These are phyloP conservation scores for Exidia glandulosa DNA, from an alignment of 768 basidiomycete species.

Conservation along the genomic window DNA sequence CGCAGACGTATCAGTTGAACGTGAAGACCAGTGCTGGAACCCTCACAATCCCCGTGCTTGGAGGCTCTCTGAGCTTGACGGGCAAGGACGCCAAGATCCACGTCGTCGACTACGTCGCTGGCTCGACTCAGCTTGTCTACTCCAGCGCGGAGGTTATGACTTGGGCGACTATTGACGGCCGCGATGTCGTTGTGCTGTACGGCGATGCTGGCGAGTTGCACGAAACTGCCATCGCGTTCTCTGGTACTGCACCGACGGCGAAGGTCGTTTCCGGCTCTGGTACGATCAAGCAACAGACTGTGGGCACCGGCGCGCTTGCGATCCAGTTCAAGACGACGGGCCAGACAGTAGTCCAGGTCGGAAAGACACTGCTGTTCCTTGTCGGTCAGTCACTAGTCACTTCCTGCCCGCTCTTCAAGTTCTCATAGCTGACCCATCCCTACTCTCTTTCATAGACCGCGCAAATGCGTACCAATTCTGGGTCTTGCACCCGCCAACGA, in stretches of 20 bases:
- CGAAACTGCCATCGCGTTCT: not conserved
- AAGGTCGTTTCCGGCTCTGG: not conserved
- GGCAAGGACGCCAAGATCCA: conserved; percentile 18
- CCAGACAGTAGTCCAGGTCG: not conserved
- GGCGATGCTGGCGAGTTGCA: conserved; percentile 2
- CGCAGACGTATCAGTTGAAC: conserved; percentile 7
- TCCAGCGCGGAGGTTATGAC: conserved; percentile 9
- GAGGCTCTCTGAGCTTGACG: conserved; percentile 7
- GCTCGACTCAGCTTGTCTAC: conserved; percentile 12
- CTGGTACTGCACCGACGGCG: not conserved
- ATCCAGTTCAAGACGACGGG: not conserved
- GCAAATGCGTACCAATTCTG: not conserved
- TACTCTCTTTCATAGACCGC: not conserved
- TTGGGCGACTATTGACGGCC: conserved; percentile 9
- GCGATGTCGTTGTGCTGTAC: conserved; percentile 13
- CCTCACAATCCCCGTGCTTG: conserved; percentile 11
- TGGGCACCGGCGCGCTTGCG: not conserved
- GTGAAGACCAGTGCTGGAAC: conserved; percentile 29
- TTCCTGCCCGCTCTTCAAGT: not conserved
- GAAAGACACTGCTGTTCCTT: not conserved
- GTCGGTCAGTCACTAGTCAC: not conserved
- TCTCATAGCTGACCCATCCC: not conserved
- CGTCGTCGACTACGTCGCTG: conserved; percentile 16
- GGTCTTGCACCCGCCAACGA: not conserved
- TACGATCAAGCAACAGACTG: not conserved